Conservation (phyloP, 202 grass and related monocot species). For the Bolboschoenoplectus hybrid region DNA sequence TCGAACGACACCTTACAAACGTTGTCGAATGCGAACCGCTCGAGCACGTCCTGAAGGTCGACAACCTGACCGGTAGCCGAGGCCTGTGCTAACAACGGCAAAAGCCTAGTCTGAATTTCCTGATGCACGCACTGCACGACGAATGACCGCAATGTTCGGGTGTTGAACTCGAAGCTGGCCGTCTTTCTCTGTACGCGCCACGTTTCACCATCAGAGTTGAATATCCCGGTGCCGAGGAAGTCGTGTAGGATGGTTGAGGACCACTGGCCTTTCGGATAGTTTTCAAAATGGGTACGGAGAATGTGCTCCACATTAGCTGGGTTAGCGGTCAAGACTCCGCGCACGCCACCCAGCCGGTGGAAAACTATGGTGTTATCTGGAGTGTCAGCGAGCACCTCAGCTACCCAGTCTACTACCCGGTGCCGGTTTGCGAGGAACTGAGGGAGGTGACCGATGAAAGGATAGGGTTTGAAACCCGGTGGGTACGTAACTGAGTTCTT, state of each 20-base stretch:
- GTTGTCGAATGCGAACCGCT: constrained; percentile 82
- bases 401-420: constrained; percentile 64
- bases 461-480: constrained; percentile 46
- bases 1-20: constrained; percentile 80
- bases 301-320: constrained; percentile 63
- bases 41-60: constrained; percentile 66
- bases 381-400: constrained; percentile 45
- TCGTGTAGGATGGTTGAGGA: constrained; percentile 49
- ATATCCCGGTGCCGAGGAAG: constrained; percentile 68
- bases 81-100: constrained; percentile 39
- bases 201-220: constrained; percentile 68
- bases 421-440: constrained; percentile 64
- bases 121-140: constrained; percentile 60
- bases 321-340: constrained; percentile 61
- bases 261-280: constrained; percentile 62
- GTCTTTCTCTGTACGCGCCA: constrained; percentile 77
- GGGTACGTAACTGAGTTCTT: not conserved
- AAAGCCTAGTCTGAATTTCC: constrained; percentile 59
- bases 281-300: constrained; percentile 53
- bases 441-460: constrained; percentile 65
- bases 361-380: constrained; percentile 50
- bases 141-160: constrained; percentile 68
- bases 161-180: constrained; percentile 82
- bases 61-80: constrained; percentile 34
- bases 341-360: constrained; percentile 53